Evolutionary conservation across 75 land plant genomes (phyloP), one percentile per base, ranked within the genome.

Genomic region (Pseudotsuga menziesii): DNA sequence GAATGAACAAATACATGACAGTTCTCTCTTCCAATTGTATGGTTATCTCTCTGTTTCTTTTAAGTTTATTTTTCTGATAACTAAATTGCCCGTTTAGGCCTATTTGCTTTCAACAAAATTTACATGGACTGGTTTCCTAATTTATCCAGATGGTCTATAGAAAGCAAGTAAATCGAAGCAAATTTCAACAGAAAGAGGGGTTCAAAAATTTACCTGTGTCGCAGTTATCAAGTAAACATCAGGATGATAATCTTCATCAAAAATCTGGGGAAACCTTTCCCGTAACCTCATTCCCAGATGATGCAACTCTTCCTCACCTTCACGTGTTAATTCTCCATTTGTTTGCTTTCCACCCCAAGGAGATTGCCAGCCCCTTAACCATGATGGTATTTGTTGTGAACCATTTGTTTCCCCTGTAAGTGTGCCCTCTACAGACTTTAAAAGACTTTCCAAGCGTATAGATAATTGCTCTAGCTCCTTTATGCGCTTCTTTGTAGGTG

Each of bases 231-330:
- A 20, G 76, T 79, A 94, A 0, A 90, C 60, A 57, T 87, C 91
- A 26, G 99, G 99, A 77, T 96, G 99, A 76, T 96, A 96, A 6
- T 90, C 89, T 32, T 87, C 93, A 27, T 72, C 58, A 80, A 96
- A 92, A 41, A 96, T 69, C 8, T 86, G 86, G 9, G 90, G 87
- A 79, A 82, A 96, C 71, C 72, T 85, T 63, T 85, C 83, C 39
- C 91, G 74, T 23, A 78, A 67, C 74, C 99, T 89, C 27, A 87
- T 85, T 32, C 87, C 99, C 77, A 94, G 87, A 57, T 85, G n/a
- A n/a, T n/a, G n/a, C n/a, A n/a, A n/a, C n/a, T n/a, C n/a, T n/a
- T 86, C 88, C 78, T 96, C 99, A 44, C 99, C 99, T 78, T 76
- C 55, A 15, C 48, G 72, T 59, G 90, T 79, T 48, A 96, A 76